A percentile compares a stretch with the other conserved stretches of the same genome.
These are phyloP conservation scores for Hypoxylon trugodes DNA, from an alignment of 495 filamentous ascomycete species.

Conservation along the genomic window DNA sequence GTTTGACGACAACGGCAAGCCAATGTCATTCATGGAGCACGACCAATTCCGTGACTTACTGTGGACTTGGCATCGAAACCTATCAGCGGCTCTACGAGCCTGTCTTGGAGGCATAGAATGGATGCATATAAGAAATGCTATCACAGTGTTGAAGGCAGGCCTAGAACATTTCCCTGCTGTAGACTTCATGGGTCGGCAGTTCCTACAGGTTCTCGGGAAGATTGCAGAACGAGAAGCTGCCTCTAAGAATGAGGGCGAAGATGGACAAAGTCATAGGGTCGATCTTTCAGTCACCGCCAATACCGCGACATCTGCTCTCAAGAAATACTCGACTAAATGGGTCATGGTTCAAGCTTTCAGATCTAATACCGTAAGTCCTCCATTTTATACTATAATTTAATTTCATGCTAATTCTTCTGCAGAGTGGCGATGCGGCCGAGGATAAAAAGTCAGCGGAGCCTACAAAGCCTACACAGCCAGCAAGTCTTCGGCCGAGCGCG, in stretches of 20 bases:
- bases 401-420: slow-evolving; percentile 33
- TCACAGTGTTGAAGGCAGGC: slow-evolving; percentile 85
- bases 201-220: slow-evolving; percentile 72
- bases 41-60: slow-evolving; percentile 86
- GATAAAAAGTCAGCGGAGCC: slow-evolving; percentile 45
- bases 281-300: slow-evolving; percentile 92
- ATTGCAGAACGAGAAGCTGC: slow-evolving; percentile 75
- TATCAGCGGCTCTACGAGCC: slow-evolving; percentile 76
- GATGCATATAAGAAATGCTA: slow-evolving; percentile 97
- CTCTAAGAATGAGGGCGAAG: slow-evolving; percentile 65
- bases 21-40: slow-evolving; percentile 74
- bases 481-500: slow-evolving; percentile 52
- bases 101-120: slow-evolving; percentile 86
- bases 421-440: slow-evolving; percentile 50
- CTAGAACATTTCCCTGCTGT: slow-evolving; percentile 84
- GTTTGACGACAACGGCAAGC: slow-evolving; percentile 70
- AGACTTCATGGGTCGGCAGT: slow-evolving; percentile 82
- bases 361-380: slow-evolving; percentile 57
- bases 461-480: slow-evolving; percentile 29
- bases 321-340: slow-evolving; percentile 81
- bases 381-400: slow-evolving; percentile 32
- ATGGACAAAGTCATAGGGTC: slow-evolving; percentile 72
- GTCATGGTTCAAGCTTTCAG: slow-evolving; percentile 84
- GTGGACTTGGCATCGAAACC: slow-evolving; percentile 86
- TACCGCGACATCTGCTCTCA: slow-evolving; percentile 82